These are phyloP conservation scores for Phytophthora syringae DNA, from an alignment of 352 stramenopile species.

Conservation along the genomic window DNA sequence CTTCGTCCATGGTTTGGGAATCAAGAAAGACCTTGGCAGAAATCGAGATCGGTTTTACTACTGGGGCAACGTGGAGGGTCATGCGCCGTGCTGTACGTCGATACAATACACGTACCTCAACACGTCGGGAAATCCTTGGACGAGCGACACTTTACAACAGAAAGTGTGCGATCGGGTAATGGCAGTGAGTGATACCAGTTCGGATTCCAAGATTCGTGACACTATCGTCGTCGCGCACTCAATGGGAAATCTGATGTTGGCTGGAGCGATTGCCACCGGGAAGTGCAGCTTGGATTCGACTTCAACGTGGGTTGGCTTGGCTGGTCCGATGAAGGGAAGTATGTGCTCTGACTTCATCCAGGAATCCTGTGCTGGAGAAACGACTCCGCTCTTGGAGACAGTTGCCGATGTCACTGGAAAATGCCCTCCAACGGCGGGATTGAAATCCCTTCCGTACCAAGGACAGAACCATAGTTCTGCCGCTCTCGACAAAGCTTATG, in stretches of 20 bases:
- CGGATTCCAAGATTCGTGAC: conserved; percentile 21
- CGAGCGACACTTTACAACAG: conserved; percentile 31
- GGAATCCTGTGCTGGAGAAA: conserved; percentile 30
- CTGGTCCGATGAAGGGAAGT: conserved; percentile 41
- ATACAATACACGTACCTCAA: conserved; percentile 42
- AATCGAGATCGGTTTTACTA: conserved; percentile 30
- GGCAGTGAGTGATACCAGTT: conserved; percentile 24
- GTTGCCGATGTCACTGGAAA: conserved; percentile 35
- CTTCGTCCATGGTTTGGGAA: conserved; percentile 41
- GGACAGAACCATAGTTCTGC: conserved; percentile 19
- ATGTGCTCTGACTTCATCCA: conserved; percentile 51
- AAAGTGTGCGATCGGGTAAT: conserved; percentile 35
- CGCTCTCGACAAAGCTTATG: conserved; percentile 24
- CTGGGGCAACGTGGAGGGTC: conserved; percentile 32
- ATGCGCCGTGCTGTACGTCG: conserved; percentile 41
- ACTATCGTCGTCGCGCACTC: conserved; percentile 48
- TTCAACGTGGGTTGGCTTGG: conserved; percentile 42
- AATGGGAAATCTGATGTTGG: conserved; percentile 45
- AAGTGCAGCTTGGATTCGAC: conserved; percentile 42
- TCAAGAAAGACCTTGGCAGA: conserved; percentile 13
- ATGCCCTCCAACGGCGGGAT: conserved; percentile 29
- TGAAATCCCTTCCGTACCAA: conserved; percentile 40
- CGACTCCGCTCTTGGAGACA: conserved; percentile 22
- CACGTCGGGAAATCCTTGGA: conserved; percentile 36
- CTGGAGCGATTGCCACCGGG: conserved; percentile 34